Evolutionary conservation across 176 grass and related monocot species (phyloP).

Genomic region (Musa schizocarpa): DNA sequence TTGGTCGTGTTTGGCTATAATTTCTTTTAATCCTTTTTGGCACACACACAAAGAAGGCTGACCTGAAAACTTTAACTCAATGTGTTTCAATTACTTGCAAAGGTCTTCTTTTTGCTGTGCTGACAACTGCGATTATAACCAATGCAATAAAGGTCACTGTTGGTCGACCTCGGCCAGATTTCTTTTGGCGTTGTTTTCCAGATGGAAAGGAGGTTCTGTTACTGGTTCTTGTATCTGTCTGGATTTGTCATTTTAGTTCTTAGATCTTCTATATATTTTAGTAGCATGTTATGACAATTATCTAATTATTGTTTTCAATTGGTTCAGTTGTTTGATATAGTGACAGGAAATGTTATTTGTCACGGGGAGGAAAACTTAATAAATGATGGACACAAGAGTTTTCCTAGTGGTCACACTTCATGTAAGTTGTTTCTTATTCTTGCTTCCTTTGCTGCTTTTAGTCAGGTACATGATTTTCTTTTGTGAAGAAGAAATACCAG

Average conservation of each 20-base stretch:
- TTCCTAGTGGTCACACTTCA: slow-evolving; percentile 91
- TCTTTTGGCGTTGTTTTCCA: slow-evolving; percentile 91
- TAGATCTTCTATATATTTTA: neutral
- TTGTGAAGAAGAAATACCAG: too few species aligned
- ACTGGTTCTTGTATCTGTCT: neutral
- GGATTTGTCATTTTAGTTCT: neutral
- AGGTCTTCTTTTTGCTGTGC: slow-evolving; percentile 61
- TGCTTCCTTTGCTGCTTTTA: neutral
- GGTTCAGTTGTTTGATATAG: slow-evolving; percentile 51
- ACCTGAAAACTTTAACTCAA: neutral
- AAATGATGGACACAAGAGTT: slow-evolving; percentile 77
- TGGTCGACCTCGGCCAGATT: slow-evolving; percentile 81
- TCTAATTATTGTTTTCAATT: neutral
- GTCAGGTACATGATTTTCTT: too few species aligned
- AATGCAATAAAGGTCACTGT: slow-evolving; percentile 52
- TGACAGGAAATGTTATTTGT: slow-evolving; percentile 65
- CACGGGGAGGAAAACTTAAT: slow-evolving; percentile 46
- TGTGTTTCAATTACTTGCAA: neutral
- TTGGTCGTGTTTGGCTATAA: too few species aligned
- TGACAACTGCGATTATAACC: slow-evolving; percentile 64
- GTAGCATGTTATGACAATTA: neutral
- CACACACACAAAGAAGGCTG: neutral
- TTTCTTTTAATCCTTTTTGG: too few species aligned
- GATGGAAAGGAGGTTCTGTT: slow-evolving; percentile 71
- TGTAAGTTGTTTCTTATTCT: slow-evolving; percentile 28